These are phyloP conservation scores for Thozetella sp. DNA, from an alignment of 495 filamentous ascomycete species.

Conservation along the genomic window DNA sequence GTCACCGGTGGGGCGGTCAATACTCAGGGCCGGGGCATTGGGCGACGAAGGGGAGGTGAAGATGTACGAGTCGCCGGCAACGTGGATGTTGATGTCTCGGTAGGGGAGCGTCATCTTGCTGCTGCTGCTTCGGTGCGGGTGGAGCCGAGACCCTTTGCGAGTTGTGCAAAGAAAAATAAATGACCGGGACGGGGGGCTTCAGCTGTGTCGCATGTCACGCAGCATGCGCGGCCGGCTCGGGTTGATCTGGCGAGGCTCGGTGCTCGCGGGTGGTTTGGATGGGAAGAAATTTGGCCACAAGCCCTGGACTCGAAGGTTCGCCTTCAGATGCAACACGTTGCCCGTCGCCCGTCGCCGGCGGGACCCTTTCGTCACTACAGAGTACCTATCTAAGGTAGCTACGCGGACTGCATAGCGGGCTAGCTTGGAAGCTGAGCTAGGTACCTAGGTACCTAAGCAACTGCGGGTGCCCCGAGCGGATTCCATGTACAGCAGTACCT, in stretches of 20 bases:
- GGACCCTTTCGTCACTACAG: constrained; percentile 1
- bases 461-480: background rate
- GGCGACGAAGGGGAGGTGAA: constrained; percentile 96
- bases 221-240: background rate
- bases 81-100: constrained; percentile 94
- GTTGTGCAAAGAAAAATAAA: background rate
- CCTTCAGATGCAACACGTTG: constrained; percentile 3
- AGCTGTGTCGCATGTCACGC: background rate
- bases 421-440: no score
- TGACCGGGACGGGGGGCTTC: background rate
- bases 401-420: no score
- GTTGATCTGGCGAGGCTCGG: background rate
- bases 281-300: background rate
- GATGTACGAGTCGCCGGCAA: constrained; percentile 88
- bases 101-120: constrained; percentile 70
- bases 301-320: background rate
- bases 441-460: no score
- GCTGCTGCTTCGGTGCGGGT: background rate
- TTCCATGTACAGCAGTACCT: background rate
- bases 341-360: background rate
- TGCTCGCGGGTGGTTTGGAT: background rate
- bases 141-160: background rate
- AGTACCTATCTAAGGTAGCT: no score
- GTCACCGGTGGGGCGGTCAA: constrained; percentile 93
- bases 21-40: constrained; percentile 79